Evolutionary conservation across 2,329 filamentous ascomycete genomes (phyloP).

Genomic region (Ilyonectria mors-panacis): DNA sequence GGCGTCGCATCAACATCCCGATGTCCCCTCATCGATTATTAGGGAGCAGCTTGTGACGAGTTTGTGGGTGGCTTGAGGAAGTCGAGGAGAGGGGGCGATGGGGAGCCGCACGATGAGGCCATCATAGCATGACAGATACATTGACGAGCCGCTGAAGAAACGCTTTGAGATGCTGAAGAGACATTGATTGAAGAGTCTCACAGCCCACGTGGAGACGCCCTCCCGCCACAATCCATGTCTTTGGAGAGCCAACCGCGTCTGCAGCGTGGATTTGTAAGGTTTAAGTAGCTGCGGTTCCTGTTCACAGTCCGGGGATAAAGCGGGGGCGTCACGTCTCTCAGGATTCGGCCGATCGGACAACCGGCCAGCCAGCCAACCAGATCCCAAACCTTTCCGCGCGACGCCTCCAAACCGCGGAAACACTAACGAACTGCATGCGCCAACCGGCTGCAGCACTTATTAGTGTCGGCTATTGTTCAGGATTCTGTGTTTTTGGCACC

Average conservation of each 20-base stretch:
- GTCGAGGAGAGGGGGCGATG: conserved; percentile 1
- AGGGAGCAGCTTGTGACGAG: neutral
- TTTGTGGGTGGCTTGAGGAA: neutral
- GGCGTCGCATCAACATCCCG: conserved; percentile 31
- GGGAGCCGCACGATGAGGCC: neutral
- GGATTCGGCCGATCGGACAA: neutral
- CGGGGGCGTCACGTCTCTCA: neutral
- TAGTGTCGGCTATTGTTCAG: no score
- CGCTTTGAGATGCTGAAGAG: no score
- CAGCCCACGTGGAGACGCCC: neutral
- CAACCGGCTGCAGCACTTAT: no score
- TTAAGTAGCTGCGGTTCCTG: neutral
- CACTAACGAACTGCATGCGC: neutral
- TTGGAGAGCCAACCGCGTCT: neutral
- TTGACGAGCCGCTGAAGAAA: no score
- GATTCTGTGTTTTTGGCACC: no score
- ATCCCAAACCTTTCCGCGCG: neutral
- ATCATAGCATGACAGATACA: no score
- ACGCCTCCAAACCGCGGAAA: neutral
- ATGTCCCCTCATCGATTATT: neutral
- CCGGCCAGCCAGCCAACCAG: neutral
- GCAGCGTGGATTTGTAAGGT: neutral
- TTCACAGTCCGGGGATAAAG: conserved; percentile 2
- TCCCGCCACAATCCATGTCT: neutral
- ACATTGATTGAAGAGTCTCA: no score